Evolutionary conservation across 768 basidiomycete genomes (phyloP).

Genomic region (Serpula lacrymans): DNA sequence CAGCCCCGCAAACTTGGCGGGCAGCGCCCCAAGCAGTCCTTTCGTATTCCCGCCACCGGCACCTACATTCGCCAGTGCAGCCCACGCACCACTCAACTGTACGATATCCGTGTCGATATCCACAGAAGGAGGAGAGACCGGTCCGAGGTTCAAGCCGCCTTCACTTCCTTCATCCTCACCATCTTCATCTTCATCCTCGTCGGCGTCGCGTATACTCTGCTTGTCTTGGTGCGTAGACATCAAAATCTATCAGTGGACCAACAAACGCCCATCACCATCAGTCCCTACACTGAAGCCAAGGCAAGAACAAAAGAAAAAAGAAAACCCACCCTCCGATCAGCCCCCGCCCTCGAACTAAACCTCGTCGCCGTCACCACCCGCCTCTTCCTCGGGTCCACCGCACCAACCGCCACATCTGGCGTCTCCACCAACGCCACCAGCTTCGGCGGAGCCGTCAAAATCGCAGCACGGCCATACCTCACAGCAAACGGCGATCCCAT

Average conservation of each 20-base stretch:
- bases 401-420: constrained; percentile 86
- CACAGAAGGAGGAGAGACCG: constrained; percentile 36
- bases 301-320: constrained; percentile 1
- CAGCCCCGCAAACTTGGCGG: constrained; percentile 70
- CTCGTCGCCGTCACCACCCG: constrained; percentile 84
- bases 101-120: constrained; percentile 65
- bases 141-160: constrained; percentile 2
- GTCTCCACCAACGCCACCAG: constrained; percentile 81
- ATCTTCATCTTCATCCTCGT: constrained; percentile 13
- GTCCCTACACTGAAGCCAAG: constrained; percentile 2
- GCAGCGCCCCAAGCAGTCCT: constrained; percentile 61
- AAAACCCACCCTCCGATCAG: constrained; percentile 69
- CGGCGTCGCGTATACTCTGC: constrained; percentile 19
- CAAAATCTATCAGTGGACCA: constrained; percentile 51
- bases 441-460: constrained; percentile 80
- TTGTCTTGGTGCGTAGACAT: constrained; percentile 79
- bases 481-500: constrained; percentile 35
- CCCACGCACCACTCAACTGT: constrained; percentile 75
- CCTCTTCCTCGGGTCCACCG: constrained; percentile 80
- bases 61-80: constrained; percentile 49
- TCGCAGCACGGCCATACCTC: constrained; percentile 66
- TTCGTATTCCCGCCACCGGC: constrained; percentile 35
- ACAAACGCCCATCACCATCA: neutral
- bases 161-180: neutral
- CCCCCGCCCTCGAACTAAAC: constrained; percentile 80